These are phyloP conservation scores for Kazachstania taianensis DNA, from an alignment of 805 yeast genomes.

Conservation along the genomic window DNA sequence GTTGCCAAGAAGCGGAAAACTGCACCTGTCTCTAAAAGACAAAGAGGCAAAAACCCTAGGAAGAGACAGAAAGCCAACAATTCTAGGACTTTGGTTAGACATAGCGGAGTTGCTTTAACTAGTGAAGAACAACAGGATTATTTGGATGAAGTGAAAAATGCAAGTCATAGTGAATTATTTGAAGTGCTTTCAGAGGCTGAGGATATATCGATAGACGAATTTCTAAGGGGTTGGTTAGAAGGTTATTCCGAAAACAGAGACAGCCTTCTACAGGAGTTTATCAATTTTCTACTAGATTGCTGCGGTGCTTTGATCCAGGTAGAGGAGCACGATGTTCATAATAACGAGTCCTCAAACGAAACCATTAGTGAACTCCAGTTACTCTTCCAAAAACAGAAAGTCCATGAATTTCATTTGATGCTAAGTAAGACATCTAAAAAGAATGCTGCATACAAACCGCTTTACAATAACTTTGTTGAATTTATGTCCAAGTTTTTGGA, in stretches of 20 bases:
- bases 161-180: constrained; percentile 39
- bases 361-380: constrained; percentile 66
- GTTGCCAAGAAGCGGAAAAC: constrained; percentile 8
- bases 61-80: constrained; percentile 2
- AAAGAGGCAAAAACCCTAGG: not conserved
- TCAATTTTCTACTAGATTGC: constrained; percentile 59
- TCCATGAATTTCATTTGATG: constrained; percentile 60
- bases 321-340: constrained; percentile 65
- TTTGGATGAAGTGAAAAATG: constrained; percentile 33
- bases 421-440: constrained; percentile 41
- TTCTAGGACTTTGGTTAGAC: constrained; percentile 4
- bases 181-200: constrained; percentile 41
- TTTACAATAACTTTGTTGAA: constrained; percentile 43
- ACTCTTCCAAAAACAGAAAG: constrained; percentile 46
- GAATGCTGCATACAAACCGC: constrained; percentile 31
- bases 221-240: constrained; percentile 51
- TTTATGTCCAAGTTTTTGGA: constrained; percentile 46
- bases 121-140: constrained; percentile 23
- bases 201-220: constrained; percentile 39
- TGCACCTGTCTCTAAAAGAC: not conserved
- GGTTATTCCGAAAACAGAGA: constrained; percentile 36
- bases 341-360: constrained; percentile 57
- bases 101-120: constrained; percentile 5
- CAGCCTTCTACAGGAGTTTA: constrained; percentile 46
- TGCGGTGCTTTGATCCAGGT: constrained; percentile 64